phyloP scores from a whole-genome alignment of 2,329 filamentous ascomycete genomes.

The Penicillium thymicola region DNA sequence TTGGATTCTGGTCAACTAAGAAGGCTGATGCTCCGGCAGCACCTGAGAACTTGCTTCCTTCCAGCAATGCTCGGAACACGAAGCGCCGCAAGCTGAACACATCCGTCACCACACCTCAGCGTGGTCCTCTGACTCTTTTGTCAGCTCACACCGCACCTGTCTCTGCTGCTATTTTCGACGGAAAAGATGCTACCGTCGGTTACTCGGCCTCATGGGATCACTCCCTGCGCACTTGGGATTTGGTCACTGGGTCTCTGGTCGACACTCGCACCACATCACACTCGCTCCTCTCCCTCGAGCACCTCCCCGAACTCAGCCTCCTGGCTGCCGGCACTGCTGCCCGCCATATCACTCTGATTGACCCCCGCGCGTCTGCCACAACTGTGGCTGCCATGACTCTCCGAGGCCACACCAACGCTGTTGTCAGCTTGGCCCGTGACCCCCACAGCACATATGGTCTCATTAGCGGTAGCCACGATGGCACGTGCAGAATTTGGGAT shows the following conservation, averaged over 20 bases:
- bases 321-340: slow-evolving; percentile 76
- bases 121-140: slow-evolving; percentile 74
- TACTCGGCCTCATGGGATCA: slow-evolving; percentile 93
- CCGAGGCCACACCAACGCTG: slow-evolving; percentile 76
- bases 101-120: slow-evolving; percentile 60
- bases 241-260: slow-evolving; percentile 74
- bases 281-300: slow-evolving; percentile 73
- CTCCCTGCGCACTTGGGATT: slow-evolving; percentile 83
- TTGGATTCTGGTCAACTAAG: slow-evolving; percentile 86
- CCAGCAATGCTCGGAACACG: slow-evolving; percentile 57
- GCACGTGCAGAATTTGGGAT: slow-evolving; percentile 92
- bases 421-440: slow-evolving; percentile 58
- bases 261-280: slow-evolving; percentile 81
- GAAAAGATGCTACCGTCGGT: slow-evolving; percentile 77
- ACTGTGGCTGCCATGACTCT: slow-evolving; percentile 85
- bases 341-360: slow-evolving; percentile 86
- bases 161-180: slow-evolving; percentile 79
- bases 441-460: slow-evolving; percentile 75
- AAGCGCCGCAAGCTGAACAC: slow-evolving; percentile 74
- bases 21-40: slow-evolving; percentile 73
- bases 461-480: slow-evolving; percentile 86
- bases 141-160: slow-evolving; percentile 69
- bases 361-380: slow-evolving; percentile 75
- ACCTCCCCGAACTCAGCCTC: slow-evolving; percentile 64
- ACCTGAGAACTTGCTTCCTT: slow-evolving; percentile 65